Base-by-base conservation (phyloP, 176 grass and related monocot genomes). In the Hyparrhenia diplandra region DNA sequence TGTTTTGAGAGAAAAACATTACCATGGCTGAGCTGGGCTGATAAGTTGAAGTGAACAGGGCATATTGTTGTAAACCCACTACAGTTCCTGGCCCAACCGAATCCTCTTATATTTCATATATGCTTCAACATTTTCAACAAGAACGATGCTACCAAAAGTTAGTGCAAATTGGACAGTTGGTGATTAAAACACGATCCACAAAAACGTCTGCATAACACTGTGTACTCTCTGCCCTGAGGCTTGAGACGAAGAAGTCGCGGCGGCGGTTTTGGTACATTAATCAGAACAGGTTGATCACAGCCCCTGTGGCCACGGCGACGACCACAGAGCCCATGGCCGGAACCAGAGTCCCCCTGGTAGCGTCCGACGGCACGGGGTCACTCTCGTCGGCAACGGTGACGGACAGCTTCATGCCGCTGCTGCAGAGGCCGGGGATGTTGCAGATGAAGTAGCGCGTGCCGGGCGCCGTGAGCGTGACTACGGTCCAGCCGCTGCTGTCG, bases 371-470 rank as follows among this genome's bases (percentile, higher is more conserved):
- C 43, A 37, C 54, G 42, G 69, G 47, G 2, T 29, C 29, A 2
- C 23, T 40, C 23, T 60, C 74, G 3, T 60, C 74, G 3, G 58
- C 55, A 51, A 85, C 89, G 24, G 61, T 80, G 43, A 94, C 73
- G 32, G 83, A 49, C 32, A 97, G 27, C 85, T 92, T 97, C 87
- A 92, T 91, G 68, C 92, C 94, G 6, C 0, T 17, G 57, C 6
- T 36, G 92, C 94, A 97, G 86, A 94, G 92, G 10, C 68, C 47
- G 34, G 77, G 5, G 69, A 87, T 54, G 20, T 10, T 45, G 80
- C 92, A 94, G 78, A 94, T 90, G 89, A 82, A 90, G 85, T 92
- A 92, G 77, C 60, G 88, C n/a, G 57, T 83, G 68, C 89, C 89
- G 10, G 89, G 9, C 7, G 34, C 75, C 5, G 59, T 54, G 29